Evolutionary conservation across 2,329 filamentous ascomycete genomes (phyloP).

Genomic region (Setomelanomma holmii): DNA sequence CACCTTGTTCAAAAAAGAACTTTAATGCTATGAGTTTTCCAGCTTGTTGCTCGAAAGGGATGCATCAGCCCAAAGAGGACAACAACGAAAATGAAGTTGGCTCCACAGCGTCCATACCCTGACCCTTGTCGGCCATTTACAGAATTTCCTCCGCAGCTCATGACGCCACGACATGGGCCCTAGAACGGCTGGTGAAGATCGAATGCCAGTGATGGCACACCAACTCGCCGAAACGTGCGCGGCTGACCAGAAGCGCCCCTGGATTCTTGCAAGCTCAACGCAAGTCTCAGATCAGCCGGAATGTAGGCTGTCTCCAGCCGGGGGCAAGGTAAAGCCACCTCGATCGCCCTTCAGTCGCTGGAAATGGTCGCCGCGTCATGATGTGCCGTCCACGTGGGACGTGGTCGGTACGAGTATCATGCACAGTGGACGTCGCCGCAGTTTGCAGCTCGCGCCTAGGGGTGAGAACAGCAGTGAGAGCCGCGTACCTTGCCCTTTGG

Average conservation of each 20-base stretch:
- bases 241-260: constrained; percentile 36
- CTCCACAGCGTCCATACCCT: constrained; percentile 25
- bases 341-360: constrained; percentile 16
- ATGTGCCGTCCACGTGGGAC: constrained; percentile 28
- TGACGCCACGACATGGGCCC: constrained; percentile 40
- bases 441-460: neutral
- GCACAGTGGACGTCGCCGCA: neutral
- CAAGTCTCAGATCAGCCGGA: constrained; percentile 48
- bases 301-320: constrained; percentile 23
- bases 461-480: constrained; percentile 1
- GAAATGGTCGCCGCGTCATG: constrained; percentile 21
- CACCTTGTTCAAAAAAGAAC: neutral
- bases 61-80: constrained; percentile 11
- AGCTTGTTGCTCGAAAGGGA: constrained; percentile 14
- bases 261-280: constrained; percentile 12
- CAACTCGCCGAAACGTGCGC: constrained; percentile 34
- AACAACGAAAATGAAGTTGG: constrained; percentile 19
- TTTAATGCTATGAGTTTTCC: constrained; percentile 3
- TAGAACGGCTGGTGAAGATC: constrained; percentile 45
- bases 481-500: constrained; percentile 12
- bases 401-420: constrained; percentile 27
- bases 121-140: constrained; percentile 39
- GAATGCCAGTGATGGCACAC: constrained; percentile 33
- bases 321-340: constrained; percentile 18
- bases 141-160: constrained; percentile 38